Conservation (phyloP, 192 early-diverging fungal genomes). For the Irineochytrium annulatum region DNA sequence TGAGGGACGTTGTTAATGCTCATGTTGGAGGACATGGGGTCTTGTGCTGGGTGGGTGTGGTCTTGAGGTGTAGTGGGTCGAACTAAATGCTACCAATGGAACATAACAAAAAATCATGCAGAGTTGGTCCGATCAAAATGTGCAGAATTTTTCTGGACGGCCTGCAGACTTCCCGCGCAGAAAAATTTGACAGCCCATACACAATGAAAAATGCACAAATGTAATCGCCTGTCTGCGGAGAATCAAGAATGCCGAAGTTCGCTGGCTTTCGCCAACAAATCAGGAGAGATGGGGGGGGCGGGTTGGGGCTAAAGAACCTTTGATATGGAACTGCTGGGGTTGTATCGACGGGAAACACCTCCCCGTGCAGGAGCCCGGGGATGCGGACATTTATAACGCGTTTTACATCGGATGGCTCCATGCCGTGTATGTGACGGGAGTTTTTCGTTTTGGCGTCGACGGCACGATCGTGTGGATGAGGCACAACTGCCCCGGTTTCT, state of each 20-base stretch:
- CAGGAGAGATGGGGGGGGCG: background rate
- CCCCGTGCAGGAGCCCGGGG: background rate
- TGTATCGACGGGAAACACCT: slow-evolving; percentile 22
- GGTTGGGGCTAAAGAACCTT: slow-evolving; percentile 10
- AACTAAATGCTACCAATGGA: too few relatives aligned
- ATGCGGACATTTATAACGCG: slow-evolving; percentile 12
- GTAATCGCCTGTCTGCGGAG: too few relatives aligned
- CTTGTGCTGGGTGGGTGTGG: too few relatives aligned
- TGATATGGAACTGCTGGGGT: background rate
- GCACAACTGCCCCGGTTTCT: slow-evolving; percentile 21
- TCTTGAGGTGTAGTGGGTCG: too few relatives aligned
- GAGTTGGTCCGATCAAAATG: too few relatives aligned
- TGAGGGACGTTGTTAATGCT: too few relatives aligned
- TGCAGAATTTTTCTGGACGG: too few relatives aligned
- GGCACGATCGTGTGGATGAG: slow-evolving; percentile 14
- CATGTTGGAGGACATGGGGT: too few relatives aligned
- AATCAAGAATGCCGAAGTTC: background rate
- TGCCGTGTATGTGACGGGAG: slow-evolving; percentile 14
- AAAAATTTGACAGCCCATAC: too few relatives aligned
- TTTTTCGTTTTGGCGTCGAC: slow-evolving; percentile 10
- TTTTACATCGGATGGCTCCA: slow-evolving; percentile 22
- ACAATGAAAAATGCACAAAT: too few relatives aligned
- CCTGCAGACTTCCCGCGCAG: too few relatives aligned
- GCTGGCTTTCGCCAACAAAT: background rate
- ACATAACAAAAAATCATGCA: too few relatives aligned